These are phyloP conservation scores for Fusarium devonianum DNA, from an alignment of 2,329 filamentous ascomycete genomes.

Conservation along the genomic window DNA sequence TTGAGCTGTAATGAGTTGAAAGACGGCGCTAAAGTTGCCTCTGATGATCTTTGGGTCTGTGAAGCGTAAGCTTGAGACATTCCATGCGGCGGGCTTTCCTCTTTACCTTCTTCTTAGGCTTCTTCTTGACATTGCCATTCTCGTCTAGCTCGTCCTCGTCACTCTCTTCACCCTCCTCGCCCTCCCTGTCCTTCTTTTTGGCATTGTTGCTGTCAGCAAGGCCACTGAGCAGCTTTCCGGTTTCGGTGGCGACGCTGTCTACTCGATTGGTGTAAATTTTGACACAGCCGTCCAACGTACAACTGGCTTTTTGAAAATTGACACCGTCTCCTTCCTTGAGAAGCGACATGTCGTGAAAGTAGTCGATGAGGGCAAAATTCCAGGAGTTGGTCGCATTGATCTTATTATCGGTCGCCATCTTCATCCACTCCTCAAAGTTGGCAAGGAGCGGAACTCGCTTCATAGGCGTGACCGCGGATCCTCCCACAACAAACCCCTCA, in stretches of 20 bases:
- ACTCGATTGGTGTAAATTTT: slow-evolving; percentile 99
- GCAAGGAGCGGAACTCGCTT: slow-evolving; percentile 94
- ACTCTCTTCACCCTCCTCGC: slow-evolving; percentile 72
- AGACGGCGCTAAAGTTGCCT: slow-evolving; percentile 89
- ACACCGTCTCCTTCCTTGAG: slow-evolving; percentile 95
- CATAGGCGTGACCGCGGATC: slow-evolving; percentile 87
- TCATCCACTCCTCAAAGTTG: slow-evolving; percentile 99
- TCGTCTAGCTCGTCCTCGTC: slow-evolving; percentile 70
- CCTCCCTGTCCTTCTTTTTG: slow-evolving; percentile 73
- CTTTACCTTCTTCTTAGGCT: slow-evolving; percentile 76
- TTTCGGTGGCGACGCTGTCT: slow-evolving; percentile 97
- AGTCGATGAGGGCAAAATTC: slow-evolving; percentile 99
- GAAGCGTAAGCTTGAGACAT: slow-evolving; percentile 14
- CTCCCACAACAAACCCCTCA: slow-evolving; percentile 71
- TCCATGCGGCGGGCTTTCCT: background rate
- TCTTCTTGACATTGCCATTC: slow-evolving; percentile 66
- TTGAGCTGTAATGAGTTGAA: slow-evolving; percentile 91
- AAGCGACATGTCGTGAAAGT: slow-evolving; percentile 98
- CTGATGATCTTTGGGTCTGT: slow-evolving; percentile 77
- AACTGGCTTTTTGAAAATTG: slow-evolving; percentile 98
- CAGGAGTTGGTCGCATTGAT: slow-evolving; percentile 98
- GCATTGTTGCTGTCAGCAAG: slow-evolving; percentile 86
- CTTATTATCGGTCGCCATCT: slow-evolving; percentile 99
- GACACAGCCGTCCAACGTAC: slow-evolving; percentile 95
- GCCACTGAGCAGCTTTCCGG: slow-evolving; percentile 91